Base-by-base conservation (phyloP, 441 rosid species). In the Euphorbia corollata region DNA sequence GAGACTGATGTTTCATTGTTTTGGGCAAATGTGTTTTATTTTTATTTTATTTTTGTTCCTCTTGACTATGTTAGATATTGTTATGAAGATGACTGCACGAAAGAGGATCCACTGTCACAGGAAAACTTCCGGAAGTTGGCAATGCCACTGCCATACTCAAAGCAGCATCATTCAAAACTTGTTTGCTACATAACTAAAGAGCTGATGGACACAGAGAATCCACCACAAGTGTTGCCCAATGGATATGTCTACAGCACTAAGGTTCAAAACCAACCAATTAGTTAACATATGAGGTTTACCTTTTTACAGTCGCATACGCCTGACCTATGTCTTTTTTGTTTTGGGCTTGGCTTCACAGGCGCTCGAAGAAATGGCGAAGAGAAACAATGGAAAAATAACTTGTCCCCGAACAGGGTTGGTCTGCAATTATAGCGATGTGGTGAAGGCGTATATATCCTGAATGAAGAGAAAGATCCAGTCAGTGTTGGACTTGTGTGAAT, bases 161-260 rank as follows among this genome's bases (percentile, higher is more conserved):
- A 93, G 82, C 95, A 86, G 83, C 95, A 90, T 71, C 91, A 87
- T 72, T 93, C 97, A 5, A 93, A 93, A 84, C 97, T 93, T 58
- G 95, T 93, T 64, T 93, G 97, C 78, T 89, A 86, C 79, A 89
- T 93, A 76, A 84, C 98, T 12, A 89, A 89, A 79, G 91, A 91
- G 80, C 78, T 87, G 18, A 93, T 93, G 96, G 97, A 93, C 81
- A 86, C 98, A 11, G 96, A 91, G 85, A 93, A 93, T 74, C 97
- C 96, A 32, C 98, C 98, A 2, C 91, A 81, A 74, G 98, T 93
- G 78, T 79, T 93, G 63, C 97, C 96, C 51, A 93, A 91, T 65
- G 98, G 97, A 76, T 84, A 87, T 68, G 93, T 87, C 71, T 90
- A 93, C 84, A 87, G 97, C 79, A 70, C 90, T 20, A 93, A 91